Base-by-base conservation (phyloP, 495 filamentous ascomycete species). In the Aspergillus incahuasiensis region DNA sequence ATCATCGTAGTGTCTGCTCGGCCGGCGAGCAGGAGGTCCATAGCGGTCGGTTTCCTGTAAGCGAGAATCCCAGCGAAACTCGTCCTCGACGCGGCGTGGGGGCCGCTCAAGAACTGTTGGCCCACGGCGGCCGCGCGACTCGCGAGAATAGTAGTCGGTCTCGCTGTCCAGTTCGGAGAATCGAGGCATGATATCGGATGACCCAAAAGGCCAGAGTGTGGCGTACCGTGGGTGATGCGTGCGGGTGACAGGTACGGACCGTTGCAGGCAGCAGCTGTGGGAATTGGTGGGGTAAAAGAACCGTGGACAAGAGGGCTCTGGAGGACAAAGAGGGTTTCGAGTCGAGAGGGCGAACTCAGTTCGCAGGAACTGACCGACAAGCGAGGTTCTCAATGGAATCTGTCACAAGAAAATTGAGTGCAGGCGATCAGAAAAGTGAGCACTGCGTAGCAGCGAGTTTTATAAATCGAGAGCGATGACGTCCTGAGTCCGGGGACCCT, bases 1-100 rank as follows among this genome's bases (percentile, higher is more conserved):
- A 61, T 82, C 74, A 58, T 82, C 68, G 55, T 81, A 74, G 56
- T 74, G 65, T 39, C 71, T 65, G 55, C 74, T 71, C 63, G 74
- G 52, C 52, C 68, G 72, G 48, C 82, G 79, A 22, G 74, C 74
- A 34, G 78, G 77, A 40, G 79, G 79, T 11, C 80, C 81, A 60
- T 74, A 81, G 28, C 79, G 73, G 39, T 85, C 82, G 56, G 78
- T 73, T 44, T 83, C 80, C 30, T 75, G 70, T 56, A 82, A 73
- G 25, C 76, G 74, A 43, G 75, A 70, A 54, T 79, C 75, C 59
- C 82, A 83, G 21, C 74, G 73, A 13, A 50, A 21, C 19, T 81
- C 79, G 43, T 78, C 77, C 45, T 78, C 77, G 38, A 66, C 60
- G 13, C 63, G 66, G 52, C 72, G 58, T 15, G 32, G 75, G 57